Conservation (phyloP, 1,139 yeast species). For the Debaryomycetaceae sp. region DNA sequence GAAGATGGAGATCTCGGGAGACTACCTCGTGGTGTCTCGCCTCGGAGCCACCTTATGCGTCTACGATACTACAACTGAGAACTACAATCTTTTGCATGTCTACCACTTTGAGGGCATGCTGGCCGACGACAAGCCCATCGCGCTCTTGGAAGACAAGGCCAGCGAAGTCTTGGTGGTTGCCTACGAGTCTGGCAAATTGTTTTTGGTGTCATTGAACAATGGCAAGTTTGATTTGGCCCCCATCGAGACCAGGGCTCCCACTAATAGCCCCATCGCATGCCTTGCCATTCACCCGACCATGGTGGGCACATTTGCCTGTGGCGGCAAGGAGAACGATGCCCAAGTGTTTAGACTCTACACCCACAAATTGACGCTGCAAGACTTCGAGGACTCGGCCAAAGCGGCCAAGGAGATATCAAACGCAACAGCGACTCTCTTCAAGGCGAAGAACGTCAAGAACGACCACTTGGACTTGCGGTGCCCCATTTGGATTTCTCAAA, state of each 20-base stretch:
- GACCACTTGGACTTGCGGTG: slow-evolving; percentile 59
- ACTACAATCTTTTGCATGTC: slow-evolving; percentile 23
- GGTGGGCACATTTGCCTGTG: slow-evolving; percentile 55
- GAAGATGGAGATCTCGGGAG: slow-evolving; percentile 23
- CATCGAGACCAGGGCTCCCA: slow-evolving; percentile 24
- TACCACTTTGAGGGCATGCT: slow-evolving; percentile 20
- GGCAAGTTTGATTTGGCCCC: slow-evolving; percentile 28
- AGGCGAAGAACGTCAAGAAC: slow-evolving; percentile 64
- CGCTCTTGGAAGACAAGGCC: slow-evolving; percentile 26
- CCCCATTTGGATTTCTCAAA: slow-evolving; percentile 60
- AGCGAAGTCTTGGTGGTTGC: slow-evolving; percentile 34
- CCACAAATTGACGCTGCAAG: slow-evolving; percentile 15
- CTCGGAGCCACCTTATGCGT: slow-evolving; percentile 38
- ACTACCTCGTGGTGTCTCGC: slow-evolving; percentile 39
- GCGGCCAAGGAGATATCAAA: slow-evolving; percentile 15
- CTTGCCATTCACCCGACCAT: slow-evolving; percentile 43
- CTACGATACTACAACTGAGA: slow-evolving; percentile 23
- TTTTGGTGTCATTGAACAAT: slow-evolving; percentile 33
- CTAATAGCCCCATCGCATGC: slow-evolving; percentile 42
- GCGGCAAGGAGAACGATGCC: slow-evolving; percentile 71
- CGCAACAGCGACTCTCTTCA: slow-evolving; percentile 32
- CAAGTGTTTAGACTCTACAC: slow-evolving; percentile 44
- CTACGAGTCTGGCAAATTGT: slow-evolving; percentile 47
- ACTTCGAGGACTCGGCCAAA: slow-evolving; percentile 13
- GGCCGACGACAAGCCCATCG: slow-evolving; percentile 28